phyloP scores from a whole-genome alignment of 179 eudicot genomes.

The Beta macrorhiza region DNA sequence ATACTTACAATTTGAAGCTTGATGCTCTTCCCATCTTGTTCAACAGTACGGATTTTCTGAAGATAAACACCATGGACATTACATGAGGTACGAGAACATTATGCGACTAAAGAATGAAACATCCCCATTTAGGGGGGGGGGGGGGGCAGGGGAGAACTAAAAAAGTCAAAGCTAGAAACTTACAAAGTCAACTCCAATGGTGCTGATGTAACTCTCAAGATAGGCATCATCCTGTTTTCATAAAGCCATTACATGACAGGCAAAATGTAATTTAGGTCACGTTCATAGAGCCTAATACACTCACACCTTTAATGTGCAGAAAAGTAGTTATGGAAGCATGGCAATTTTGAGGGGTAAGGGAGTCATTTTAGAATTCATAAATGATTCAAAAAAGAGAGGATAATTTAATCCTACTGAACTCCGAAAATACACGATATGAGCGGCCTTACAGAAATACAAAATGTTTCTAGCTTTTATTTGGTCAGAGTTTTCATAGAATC shows the following conservation, averaged over 20 bases:
- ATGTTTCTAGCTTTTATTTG: background rate
- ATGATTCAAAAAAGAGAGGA: background rate
- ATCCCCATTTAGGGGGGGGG: background rate
- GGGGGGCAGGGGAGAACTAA: background rate
- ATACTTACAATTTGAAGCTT: conserved; percentile 67
- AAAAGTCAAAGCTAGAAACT: conserved; percentile 13
- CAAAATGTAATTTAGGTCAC: background rate
- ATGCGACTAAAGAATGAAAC: background rate
- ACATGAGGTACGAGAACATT: conserved; percentile 2
- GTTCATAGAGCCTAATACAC: background rate
- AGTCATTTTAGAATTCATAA: background rate
- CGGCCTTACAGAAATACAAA: background rate
- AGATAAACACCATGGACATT: conserved; percentile 5
- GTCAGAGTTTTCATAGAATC: too few species aligned
- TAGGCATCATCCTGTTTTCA: conserved; percentile 38
- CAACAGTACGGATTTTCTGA: conserved; percentile 77
- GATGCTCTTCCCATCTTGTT: conserved; percentile 74
- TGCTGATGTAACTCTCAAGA: conserved; percentile 68
- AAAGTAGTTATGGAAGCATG: background rate
- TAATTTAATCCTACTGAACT: background rate
- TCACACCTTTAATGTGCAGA: background rate
- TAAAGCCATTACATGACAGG: background rate
- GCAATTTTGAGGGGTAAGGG: background rate
- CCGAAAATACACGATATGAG: background rate
- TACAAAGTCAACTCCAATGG: conserved; percentile 70